Evolutionary conservation across 2,329 filamentous ascomycete genomes (phyloP).

Genomic region (Alternaria panax): DNA sequence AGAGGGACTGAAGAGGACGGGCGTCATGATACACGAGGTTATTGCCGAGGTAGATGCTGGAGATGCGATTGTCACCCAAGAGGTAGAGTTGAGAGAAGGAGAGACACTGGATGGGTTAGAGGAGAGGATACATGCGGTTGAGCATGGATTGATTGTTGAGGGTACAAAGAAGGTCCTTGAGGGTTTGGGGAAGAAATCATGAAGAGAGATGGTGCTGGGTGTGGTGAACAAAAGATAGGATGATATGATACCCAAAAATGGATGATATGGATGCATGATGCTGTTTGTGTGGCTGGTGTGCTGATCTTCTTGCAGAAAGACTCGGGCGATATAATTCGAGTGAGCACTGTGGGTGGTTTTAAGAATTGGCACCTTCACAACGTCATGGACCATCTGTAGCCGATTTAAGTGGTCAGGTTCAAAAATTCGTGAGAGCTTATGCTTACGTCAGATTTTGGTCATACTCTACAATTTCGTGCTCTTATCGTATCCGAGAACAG

Average conservation of each 20-base stretch:
- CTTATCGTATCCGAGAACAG: neutral
- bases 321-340: neutral
- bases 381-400: too few species aligned
- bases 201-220: neutral
- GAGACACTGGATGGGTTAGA: conserved; percentile 69
- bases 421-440: neutral
- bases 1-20: conserved; percentile 72
- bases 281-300: neutral
- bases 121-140: conserved; percentile 74
- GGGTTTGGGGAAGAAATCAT: conserved; percentile 32
- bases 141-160: conserved; percentile 81
- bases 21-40: conserved; percentile 91
- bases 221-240: neutral
- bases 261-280: neutral
- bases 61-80: conserved; percentile 71
- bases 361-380: neutral
- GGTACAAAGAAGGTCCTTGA: conserved; percentile 66
- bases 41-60: conserved; percentile 79
- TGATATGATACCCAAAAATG: conserved; percentile 12
- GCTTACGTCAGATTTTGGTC: neutral
- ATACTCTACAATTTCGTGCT: neutral
- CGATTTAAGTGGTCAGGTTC: neutral
- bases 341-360: neutral
- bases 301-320: neutral
- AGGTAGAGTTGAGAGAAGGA: conserved; percentile 69